phyloP scores from a whole-genome alignment of 768 basidiomycete genomes.

The Boletus tylopilopsis region DNA sequence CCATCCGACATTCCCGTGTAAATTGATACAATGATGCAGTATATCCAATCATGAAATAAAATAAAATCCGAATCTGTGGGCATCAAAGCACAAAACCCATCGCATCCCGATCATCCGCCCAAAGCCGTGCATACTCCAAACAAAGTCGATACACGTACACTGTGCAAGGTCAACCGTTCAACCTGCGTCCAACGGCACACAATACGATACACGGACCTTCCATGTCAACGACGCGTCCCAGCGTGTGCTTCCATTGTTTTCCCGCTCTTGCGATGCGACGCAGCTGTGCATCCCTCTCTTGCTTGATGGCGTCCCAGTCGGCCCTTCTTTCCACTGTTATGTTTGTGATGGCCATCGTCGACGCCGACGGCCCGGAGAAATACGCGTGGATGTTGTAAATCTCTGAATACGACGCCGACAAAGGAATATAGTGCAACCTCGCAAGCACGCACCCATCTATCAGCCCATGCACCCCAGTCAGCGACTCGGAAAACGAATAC shows the following conservation, averaged over 20 bases:
- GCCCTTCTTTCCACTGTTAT: slow-evolving; percentile 36
- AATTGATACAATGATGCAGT: no score
- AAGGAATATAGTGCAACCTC: slow-evolving; percentile 94
- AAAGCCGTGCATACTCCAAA: slow-evolving; percentile 84
- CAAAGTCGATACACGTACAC: slow-evolving; percentile 86
- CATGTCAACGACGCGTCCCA: slow-evolving; percentile 85
- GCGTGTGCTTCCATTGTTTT: slow-evolving; percentile 86
- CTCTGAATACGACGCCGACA: slow-evolving; percentile 83
- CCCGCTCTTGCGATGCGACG: slow-evolving; percentile 86
- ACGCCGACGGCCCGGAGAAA: slow-evolving; percentile 79
- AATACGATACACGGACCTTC: slow-evolving; percentile 57
- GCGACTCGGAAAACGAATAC: slow-evolving; percentile 15
- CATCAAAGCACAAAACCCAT: slow-evolving; percentile 43
- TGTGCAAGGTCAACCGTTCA: slow-evolving; percentile 30
- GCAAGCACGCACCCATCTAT: not conserved
- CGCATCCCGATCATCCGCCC: slow-evolving; percentile 77
- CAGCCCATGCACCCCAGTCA: not conserved
- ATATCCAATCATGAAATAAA: no score
- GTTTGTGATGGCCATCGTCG: slow-evolving; percentile 53
- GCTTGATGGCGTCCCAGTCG: slow-evolving; percentile 30
- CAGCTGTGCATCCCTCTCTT: slow-evolving; percentile 69
- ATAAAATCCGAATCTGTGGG: no score
- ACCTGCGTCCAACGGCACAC: not conserved
- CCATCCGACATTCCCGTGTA: no score
- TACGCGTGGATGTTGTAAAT: slow-evolving; percentile 92